Base-by-base conservation (phyloP, 108 stramenopile species). In the Nitzschia inconspicua region DNA sequence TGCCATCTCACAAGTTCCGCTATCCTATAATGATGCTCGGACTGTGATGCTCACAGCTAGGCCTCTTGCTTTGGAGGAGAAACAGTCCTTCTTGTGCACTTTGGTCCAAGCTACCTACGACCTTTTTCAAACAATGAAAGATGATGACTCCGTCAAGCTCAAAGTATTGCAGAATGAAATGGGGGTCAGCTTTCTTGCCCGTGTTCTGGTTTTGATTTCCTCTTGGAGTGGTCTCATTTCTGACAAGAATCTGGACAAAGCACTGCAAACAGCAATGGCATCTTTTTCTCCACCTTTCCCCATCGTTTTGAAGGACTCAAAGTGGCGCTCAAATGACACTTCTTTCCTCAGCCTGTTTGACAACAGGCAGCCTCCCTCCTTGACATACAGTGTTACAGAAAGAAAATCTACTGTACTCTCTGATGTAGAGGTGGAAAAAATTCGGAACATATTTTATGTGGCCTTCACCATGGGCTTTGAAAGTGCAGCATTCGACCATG, bases 301-400 rank as follows among this genome's bases (percentile, higher is more conserved):
- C n/a, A n/a, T n/a, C n/a, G n/a, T n/a, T n/a, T n/a, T n/a, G n/a
- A n/a, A n/a, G n/a, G n/a, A n/a, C n/a, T n/a, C n/a, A n/a, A n/a
- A n/a, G n/a, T n/a, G n/a, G 39, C 20, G 9, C 62, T 9, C 47
- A 51, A 49, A 7, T 63, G 67, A 78, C 24, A 53, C 61, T 7
- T 55, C 44, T 32, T 92, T 76, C 50, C 76, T 82, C 74, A 71
- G 86, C 4, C 43, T 92, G 19, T 84, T 83, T 60, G 52, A 44
- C 14, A 73, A 80, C 49, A 86, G 83, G 83, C 72, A 83, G 47
- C 70, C 73, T 28, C 55, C 84, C 10, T 23, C 59, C 25, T 37
- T 83, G 14, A 79, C 90, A 8, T 59, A 75, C 1, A 36, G 26
- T 19, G 43, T 55, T 14, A 16, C 8, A 8, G 16, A 24, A 4